Conservation (phyloP, 768 basidiomycete genomes). For the Phanerochaete carnosa region DNA sequence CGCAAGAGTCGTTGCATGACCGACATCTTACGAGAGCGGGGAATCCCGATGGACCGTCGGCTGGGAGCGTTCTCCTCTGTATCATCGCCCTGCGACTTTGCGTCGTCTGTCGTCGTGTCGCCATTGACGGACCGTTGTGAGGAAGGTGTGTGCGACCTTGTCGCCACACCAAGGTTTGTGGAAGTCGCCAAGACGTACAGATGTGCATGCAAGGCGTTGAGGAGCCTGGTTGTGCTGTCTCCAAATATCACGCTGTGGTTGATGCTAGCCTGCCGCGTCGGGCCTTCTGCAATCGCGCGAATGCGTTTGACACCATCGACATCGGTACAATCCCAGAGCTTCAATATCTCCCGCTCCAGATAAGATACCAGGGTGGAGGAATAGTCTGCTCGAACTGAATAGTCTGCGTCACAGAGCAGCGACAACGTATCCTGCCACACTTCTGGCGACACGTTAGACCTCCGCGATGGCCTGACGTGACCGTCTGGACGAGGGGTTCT, state of each 20-base stretch:
- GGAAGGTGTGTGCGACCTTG: conserved; percentile 39
- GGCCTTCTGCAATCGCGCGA: conserved; percentile 46
- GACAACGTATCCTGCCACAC: conserved; percentile 90
- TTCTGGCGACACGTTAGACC: conserved; percentile 72
- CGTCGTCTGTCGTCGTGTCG: conserved; percentile 11
- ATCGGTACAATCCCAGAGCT: conserved; percentile 48
- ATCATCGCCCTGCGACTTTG: conserved; percentile 25
- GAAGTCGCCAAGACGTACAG: conserved; percentile 76
- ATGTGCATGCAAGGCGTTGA: conserved; percentile 80
- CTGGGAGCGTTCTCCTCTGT: conserved; percentile 18
- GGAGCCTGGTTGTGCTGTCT: conserved; percentile 64
- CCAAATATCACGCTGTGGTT: conserved; percentile 51
- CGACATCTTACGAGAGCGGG: conserved; percentile 57
- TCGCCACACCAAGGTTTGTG: conserved; percentile 50
- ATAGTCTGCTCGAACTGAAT: conserved; percentile 77
- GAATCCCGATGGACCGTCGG: conserved; percentile 39
- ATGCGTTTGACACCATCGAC: conserved; percentile 44
- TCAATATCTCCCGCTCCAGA: conserved; percentile 71
- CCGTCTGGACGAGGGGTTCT: conserved; percentile 15
- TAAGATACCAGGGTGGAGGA: conserved; percentile 72
- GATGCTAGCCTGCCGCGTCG: conserved; percentile 42
- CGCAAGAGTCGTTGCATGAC: conserved; percentile 51
- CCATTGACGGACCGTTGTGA: conserved; percentile 28
- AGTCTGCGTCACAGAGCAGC: conserved; percentile 76
- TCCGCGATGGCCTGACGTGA: conserved; percentile 42